A percentile compares a stretch with the other conserved stretches of the same genome.
These are phyloP conservation scores for Discostella stelligera DNA, from an alignment of 352 stramenopile species.

Conservation along the genomic window DNA sequence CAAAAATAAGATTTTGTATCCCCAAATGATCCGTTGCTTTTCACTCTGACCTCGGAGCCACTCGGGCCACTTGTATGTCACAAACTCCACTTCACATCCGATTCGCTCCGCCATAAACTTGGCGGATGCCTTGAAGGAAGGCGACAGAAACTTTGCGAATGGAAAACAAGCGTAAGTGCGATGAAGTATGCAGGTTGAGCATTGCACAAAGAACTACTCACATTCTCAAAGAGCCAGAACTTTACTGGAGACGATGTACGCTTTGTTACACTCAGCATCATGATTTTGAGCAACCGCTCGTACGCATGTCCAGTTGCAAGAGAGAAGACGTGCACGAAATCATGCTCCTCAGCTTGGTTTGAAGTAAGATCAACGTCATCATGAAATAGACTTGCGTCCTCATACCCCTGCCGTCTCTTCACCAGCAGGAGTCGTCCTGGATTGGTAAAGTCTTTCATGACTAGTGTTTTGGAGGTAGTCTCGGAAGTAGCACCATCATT, in stretches of 20 bases:
- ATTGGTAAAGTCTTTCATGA: conserved; percentile 87
- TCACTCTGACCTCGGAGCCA: conserved; percentile 97
- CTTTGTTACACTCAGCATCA: conserved; percentile 99
- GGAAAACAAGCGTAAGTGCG: conserved; percentile 9
- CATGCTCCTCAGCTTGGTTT: conserved; percentile 58
- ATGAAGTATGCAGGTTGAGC: conserved; percentile 1
- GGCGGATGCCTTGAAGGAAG: conserved; percentile 94
- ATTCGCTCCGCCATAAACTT: conserved; percentile 88
- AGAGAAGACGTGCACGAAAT: conserved; percentile 98
- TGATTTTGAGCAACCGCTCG: conserved; percentile 99
- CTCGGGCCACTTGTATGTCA: conserved; percentile 99
- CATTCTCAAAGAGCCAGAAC: conserved; percentile 97
- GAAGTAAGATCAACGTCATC: conserved; percentile 44
- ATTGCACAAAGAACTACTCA: conserved; percentile 20
- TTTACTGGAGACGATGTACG: conserved; percentile 95
- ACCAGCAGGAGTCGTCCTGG: conserved; percentile 88
- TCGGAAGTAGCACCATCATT: conserved; percentile 22
- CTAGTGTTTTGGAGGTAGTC: conserved; percentile 55
- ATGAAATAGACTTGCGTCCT: conserved; percentile 83
- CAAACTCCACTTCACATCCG: conserved; percentile 96
- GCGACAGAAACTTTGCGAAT: conserved; percentile 89
- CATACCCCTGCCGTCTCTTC: conserved; percentile 88
- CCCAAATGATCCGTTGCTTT: conserved; percentile 99
- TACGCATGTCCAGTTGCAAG: conserved; percentile 97
- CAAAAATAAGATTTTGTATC: conserved; percentile 99